These are phyloP conservation scores for Malassezia vespertilionis DNA, from an alignment of 1,284 basidiomycete species.

Conservation along the genomic window DNA sequence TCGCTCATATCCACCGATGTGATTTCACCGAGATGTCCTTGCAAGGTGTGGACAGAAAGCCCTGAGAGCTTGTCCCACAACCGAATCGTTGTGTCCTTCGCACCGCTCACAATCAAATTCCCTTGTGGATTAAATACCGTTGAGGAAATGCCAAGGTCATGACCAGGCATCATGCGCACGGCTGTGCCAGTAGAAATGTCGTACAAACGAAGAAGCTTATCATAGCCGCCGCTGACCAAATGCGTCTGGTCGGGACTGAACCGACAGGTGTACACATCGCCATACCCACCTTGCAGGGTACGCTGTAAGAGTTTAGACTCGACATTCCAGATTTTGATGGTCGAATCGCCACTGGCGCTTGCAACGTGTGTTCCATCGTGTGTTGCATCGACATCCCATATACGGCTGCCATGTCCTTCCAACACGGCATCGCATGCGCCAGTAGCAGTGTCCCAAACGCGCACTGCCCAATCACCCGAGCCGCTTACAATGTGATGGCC, in stretches of 20 bases:
- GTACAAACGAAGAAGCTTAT: slow-evolving; percentile 51
- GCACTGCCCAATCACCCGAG: slow-evolving; percentile 46
- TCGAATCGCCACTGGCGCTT: slow-evolving; percentile 50
- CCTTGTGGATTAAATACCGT: slow-evolving; percentile 50
- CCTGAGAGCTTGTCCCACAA: slow-evolving; percentile 52
- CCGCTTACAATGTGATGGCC: slow-evolving; percentile 48
- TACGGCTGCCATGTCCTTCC: slow-evolving; percentile 49
- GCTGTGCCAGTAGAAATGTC: slow-evolving; percentile 49
- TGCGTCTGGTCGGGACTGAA: slow-evolving; percentile 49
- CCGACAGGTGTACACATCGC: slow-evolving; percentile 51
- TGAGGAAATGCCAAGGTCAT: slow-evolving; percentile 49
- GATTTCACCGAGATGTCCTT: slow-evolving; percentile 51
- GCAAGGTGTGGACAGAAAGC: slow-evolving; percentile 49
- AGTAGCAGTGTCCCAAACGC: slow-evolving; percentile 38
- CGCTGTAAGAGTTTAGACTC: slow-evolving; percentile 21
- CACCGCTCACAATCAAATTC: slow-evolving; percentile 50
- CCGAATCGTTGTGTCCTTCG: slow-evolving; percentile 51
- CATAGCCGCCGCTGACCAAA: slow-evolving; percentile 50
- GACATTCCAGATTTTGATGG: slow-evolving; percentile 50
- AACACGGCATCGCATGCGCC: slow-evolving; percentile 32
- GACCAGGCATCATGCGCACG: slow-evolving; percentile 51
- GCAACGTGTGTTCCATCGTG: slow-evolving; percentile 38
- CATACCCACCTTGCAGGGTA: slow-evolving; percentile 31
- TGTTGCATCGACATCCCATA: slow-evolving; percentile 50
- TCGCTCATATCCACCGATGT: slow-evolving; percentile 51